Base-by-base conservation (phyloP, 495 filamentous ascomycete genomes). In the Neurospora sp. region DNA sequence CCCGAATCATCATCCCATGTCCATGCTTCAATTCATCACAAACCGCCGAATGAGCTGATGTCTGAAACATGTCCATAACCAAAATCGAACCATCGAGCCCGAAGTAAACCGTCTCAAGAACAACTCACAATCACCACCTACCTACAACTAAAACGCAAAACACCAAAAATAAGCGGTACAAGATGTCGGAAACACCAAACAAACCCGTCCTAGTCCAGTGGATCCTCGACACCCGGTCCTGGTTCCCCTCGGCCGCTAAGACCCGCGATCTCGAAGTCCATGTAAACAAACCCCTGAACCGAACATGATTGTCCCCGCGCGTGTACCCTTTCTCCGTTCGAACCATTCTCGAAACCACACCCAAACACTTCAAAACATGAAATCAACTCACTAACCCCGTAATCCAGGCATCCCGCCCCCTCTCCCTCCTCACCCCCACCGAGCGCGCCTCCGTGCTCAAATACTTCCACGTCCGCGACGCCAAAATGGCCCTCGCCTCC, bases 401-500 rank as follows among this genome's bases (percentile, higher is more conserved):
- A 71, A n/a, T 31, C 48, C 71, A 90, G 84, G 89, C 89, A 39
- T 76, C 84, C 18, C 83, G 85, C 70, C 86, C 86, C n/a, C 82
- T 93, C 41, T 75, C 80, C 5, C 82, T 92, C n/a, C 84, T 93
- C 48, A 80, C 84, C 27, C 69, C 81, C 3, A 77, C 84, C 31
- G 88, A 91, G 76, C 85, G 83, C 72, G 73, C 81, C 18, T 79
- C 78, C 9, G 86, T 88, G 71, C 83, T 88, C 46, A 80, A 81
- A 44, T 92, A 89, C 83, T 88, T 85, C 82, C 87, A 88, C 75
- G 77, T 89, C 39, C 83, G 82, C 70, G 91, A 93, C 81, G 90
- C 90, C 31, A 89, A 88, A 77, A 89, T 92, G 85, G 83, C 85
- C 44, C 86, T 97, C 14, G 92, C 85, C 42, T 96, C 93, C 18